Conservation (phyloP, 129 eudicot species). For the Smallanthus sonchifolius region DNA sequence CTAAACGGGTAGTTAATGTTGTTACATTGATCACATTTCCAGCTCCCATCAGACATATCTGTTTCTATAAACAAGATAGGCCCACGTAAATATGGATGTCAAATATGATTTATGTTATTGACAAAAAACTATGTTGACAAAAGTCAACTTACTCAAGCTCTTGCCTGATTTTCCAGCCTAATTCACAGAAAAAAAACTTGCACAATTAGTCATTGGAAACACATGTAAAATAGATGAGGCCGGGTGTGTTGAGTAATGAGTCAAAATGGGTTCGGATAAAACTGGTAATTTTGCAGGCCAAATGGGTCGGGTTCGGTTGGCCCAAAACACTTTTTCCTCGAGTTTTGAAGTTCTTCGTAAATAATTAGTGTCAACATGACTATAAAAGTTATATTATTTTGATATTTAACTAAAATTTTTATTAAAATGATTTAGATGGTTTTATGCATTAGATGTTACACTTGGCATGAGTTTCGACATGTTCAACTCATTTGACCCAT, state of each 20-base stretch:
- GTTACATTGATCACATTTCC: slow-evolving; percentile 91
- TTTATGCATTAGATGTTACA: neutral
- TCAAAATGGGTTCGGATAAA: neutral
- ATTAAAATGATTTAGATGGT: neutral
- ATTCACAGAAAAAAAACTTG: slow-evolving; percentile 8
- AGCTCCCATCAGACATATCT: slow-evolving; percentile 94
- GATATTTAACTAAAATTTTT: neutral
- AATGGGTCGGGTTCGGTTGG: neutral
- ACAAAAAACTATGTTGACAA: neutral
- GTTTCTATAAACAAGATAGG: slow-evolving; percentile 44
- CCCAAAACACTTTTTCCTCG: neutral
- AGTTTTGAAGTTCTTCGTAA: neutral
- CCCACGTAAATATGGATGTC: neutral
- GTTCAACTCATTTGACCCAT: neutral
- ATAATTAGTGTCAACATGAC: neutral
- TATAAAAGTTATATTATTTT: neutral
- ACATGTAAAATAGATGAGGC: neutral
- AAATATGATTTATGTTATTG: neutral
- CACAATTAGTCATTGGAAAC: neutral
- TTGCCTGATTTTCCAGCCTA: slow-evolving; percentile 59
- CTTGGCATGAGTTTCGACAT: neutral
- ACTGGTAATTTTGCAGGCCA: neutral
- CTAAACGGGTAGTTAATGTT: slow-evolving; percentile 88
- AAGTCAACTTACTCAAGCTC: slow-evolving; percentile 61
- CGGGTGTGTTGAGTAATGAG: neutral